These are phyloP conservation scores for Lipomyces yamanashiensis DNA, from an alignment of 805 yeast genomes.

Conservation along the genomic window DNA sequence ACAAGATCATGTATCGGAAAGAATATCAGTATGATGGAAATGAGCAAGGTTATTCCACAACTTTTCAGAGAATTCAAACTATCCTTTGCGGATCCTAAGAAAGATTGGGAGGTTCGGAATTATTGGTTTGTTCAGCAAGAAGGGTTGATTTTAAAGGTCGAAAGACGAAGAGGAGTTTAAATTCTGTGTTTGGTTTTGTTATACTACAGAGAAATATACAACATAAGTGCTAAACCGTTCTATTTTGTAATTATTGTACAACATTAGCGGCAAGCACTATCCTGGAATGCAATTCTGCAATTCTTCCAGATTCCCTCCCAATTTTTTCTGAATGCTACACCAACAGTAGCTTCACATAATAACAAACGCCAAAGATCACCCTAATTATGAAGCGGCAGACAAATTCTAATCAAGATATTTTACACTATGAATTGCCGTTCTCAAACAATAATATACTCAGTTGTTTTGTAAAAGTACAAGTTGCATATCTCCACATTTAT, in stretches of 20 bases:
- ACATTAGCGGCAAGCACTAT: no score
- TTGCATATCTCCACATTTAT: background rate
- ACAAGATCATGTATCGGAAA: slow-evolving; percentile 73
- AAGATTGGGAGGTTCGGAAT: background rate
- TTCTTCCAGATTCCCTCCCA: no score
- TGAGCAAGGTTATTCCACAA: slow-evolving; percentile 6
- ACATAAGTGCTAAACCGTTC: no score
- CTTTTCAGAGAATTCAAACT: slow-evolving; percentile 1
- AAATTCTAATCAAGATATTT: background rate
- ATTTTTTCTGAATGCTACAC: no score
- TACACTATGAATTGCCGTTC: background rate
- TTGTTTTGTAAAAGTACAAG: background rate
- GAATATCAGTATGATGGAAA: slow-evolving; percentile 9
- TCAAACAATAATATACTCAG: background rate
- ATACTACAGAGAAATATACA: no score
- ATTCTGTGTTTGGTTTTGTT: no score
- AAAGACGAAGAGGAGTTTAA: background rate
- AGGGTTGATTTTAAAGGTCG: background rate
- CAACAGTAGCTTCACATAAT: no score
- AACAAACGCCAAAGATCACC: background rate
- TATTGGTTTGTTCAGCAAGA: slow-evolving; percentile 5
- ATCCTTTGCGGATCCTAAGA: background rate
- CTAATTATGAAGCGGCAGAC: background rate
- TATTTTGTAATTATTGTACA: no score
- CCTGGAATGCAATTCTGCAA: no score